Conservation (phyloP, 148 eudicot species). For the Rhododendron henanense region DNA sequence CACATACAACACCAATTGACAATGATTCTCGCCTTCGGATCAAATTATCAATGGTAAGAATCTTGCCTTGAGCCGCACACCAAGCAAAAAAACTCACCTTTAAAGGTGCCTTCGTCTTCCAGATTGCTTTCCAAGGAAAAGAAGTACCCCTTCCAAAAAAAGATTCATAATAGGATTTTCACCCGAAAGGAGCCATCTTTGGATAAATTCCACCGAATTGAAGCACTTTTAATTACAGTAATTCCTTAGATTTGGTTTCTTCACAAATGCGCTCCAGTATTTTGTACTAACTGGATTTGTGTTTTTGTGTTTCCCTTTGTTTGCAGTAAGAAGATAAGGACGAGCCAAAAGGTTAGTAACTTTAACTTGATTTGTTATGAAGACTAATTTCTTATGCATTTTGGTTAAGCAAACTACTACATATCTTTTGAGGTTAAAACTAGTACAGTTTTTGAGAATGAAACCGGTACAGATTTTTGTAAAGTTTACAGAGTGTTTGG, state of each 20-base stretch:
- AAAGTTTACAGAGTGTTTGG: not conserved
- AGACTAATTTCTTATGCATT: not conserved
- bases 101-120: too few relatives aligned
- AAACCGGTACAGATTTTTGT: not conserved
- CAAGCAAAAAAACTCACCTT: too few relatives aligned
- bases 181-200: too few relatives aligned
- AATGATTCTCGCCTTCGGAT: too few relatives aligned
- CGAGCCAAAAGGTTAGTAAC: slow-evolving; percentile 70
- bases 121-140: too few relatives aligned
- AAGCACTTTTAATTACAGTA: not conserved
- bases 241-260: not conserved
- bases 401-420: not conserved
- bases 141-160: too few relatives aligned
- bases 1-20: too few relatives aligned
- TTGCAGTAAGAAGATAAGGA: slow-evolving; percentile 86
- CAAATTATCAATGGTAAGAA: too few relatives aligned
- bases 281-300: not conserved
- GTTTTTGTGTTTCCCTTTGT: not conserved
- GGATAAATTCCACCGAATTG: not conserved
- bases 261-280: not conserved
- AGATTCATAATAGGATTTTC: too few relatives aligned
- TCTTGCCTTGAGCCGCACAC: too few relatives aligned
- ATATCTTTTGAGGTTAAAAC: too few relatives aligned
- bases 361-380: not conserved
- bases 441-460: too few relatives aligned